Evolutionary conservation across 2,329 filamentous ascomycete species (phyloP), one percentile per base, ranked within the genome.

Genomic region (Cladosporium phlei): DNA sequence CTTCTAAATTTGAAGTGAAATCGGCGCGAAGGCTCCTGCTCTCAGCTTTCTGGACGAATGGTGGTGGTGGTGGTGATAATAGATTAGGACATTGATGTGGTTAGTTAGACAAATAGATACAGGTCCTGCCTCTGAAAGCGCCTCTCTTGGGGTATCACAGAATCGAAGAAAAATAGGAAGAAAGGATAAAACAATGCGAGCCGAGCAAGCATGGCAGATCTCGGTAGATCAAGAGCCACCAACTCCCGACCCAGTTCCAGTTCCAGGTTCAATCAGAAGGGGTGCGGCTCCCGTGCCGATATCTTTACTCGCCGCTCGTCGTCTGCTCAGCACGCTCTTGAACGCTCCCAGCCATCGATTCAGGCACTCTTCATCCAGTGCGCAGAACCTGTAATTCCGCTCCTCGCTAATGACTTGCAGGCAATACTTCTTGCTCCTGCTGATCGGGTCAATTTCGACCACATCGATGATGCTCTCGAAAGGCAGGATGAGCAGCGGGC

Each of bases 341-440:
- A 96, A 82, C 0, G 89, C 87, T 2, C 91, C 93, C 1, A 98
- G 75, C 70, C 88, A 95, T 54, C 84, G 85, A 29, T 90, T 82
- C 47, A 97, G 71, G 1, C 78, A 75, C 59, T 96, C 88, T 65
- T 98, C 93, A 59, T 88, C 82, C 16, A 79, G 74, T 0, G 89
- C 70, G 53, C 70, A 73, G 56, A 75, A 72, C 10, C 72, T 65
- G 51, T 72, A 73, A 58, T 72, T 74, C 52, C 72, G 93, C 62
- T 97, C 91, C 59, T 96, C 91, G 27, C 86, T 87, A 60, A 98
- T 95, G 58, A 97, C 78, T 67, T 97, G 91, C 64, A 97, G 76
- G 66, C 93, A 97, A 62, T 86, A 82, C 37, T 76, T 78, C 71
- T 95, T 96, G 56, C 82, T 93, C 60, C 79, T 85, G 59, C 86